A percentile compares a stretch with the other conserved stretches of the same genome.
Conservation (phyloP, 1,139 yeast genomes). For the Candida sanyaensis region DNA sequence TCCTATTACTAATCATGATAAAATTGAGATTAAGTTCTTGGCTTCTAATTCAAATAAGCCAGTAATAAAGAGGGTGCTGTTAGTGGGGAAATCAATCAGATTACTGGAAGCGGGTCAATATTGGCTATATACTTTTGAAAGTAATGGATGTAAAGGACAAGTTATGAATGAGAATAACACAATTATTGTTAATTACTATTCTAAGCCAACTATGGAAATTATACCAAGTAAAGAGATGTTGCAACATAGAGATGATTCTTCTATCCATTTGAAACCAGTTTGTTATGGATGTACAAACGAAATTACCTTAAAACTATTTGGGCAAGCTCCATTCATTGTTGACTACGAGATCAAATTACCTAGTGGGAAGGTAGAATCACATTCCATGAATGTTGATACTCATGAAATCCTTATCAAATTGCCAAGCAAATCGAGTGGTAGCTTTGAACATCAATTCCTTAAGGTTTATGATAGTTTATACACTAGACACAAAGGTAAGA, state of each 20-base stretch:
- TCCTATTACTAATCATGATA: conserved; percentile 27
- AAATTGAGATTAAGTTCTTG: conserved; percentile 25
- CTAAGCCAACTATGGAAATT: conserved; percentile 54
- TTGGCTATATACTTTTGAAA: conserved; percentile 55
- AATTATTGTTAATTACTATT: conserved; percentile 50
- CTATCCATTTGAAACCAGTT: conserved; percentile 29
- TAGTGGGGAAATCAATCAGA: conserved; percentile 12
- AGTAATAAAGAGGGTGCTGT: conserved; percentile 5
- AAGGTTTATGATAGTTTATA: conserved; percentile 71
- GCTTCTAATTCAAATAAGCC: conserved; percentile 8
- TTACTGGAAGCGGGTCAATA: conserved; percentile 66
- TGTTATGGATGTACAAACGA: conserved; percentile 35
- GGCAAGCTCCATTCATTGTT: conserved; percentile 73
- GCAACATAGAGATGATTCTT: conserved; percentile 22
- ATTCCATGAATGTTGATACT: conserved; percentile 34
- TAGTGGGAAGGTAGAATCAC: conserved; percentile 43
- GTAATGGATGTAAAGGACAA: conserved; percentile 70
- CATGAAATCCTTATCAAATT: conserved; percentile 28
- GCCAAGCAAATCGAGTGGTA: conserved; percentile 50
- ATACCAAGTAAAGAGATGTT: conserved; percentile 18
- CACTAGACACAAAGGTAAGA: conserved; percentile 42
- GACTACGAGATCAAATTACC: conserved; percentile 70
- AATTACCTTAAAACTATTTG: conserved; percentile 37
- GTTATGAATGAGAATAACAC: conserved; percentile 34
- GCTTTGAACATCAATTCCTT: conserved; percentile 59